Evolutionary conservation across 2,329 filamentous ascomycete genomes (phyloP).

Genomic region (Paraphaeosphaeria minitans): DNA sequence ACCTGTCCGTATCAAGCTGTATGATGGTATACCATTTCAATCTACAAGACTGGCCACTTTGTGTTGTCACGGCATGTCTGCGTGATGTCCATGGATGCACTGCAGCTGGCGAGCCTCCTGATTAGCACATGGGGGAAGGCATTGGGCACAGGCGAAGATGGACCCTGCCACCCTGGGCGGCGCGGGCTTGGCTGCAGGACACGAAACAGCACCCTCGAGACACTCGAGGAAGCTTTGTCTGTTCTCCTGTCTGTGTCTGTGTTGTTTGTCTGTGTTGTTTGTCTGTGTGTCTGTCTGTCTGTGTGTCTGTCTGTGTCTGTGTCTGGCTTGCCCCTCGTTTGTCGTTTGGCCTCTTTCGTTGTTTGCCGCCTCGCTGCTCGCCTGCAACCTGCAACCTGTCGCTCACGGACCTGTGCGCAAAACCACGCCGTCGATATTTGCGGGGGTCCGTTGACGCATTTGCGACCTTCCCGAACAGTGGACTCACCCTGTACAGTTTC

Average conservation of each 20-base stretch:
- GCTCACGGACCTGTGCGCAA: not conserved
- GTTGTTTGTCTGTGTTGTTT: not conserved
- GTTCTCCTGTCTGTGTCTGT: not conserved
- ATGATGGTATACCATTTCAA: not conserved
- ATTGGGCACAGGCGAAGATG: conserved; percentile 13
- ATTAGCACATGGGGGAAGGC: conserved; percentile 8
- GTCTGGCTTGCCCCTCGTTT: too few relatives aligned
- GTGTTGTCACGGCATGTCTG: not conserved
- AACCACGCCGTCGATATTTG: conserved; percentile 3
- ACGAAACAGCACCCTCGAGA: conserved; percentile 2
- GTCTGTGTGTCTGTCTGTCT: not conserved
- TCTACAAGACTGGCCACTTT: not conserved
- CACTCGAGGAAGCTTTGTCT: too few relatives aligned
- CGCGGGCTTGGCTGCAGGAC: conserved; percentile 5
- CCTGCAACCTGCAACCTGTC: not conserved
- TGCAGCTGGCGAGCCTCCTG: not conserved
- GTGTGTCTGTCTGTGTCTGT: too few relatives aligned
- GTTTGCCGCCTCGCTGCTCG: not conserved
- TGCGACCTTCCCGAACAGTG: conserved; percentile 1
- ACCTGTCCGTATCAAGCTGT: not conserved
- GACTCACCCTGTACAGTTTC: not conserved
- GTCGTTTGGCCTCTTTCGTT: too few relatives aligned
- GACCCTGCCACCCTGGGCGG: conserved; percentile 10
- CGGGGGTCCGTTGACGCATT: not conserved
- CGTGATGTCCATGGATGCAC: not conserved